phyloP scores from a whole-genome alignment of 768 basidiomycete species.

The Lentinula boryana region DNA sequence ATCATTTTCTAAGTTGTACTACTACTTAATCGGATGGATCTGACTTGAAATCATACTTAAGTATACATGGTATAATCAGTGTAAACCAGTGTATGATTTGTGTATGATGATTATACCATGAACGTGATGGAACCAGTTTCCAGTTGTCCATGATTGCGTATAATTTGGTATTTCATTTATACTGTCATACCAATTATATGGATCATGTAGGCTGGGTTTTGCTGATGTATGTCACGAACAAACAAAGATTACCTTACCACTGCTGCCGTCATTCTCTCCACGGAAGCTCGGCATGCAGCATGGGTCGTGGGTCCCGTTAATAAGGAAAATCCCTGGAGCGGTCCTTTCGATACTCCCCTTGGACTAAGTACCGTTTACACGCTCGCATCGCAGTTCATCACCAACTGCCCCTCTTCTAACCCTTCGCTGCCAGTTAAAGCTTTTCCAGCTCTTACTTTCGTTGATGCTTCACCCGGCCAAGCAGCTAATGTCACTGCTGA shows the following conservation, averaged over 20 bases:
- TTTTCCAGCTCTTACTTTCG: conserved; percentile 41
- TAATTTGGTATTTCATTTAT: too few species aligned
- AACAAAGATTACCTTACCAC: conserved; percentile 43
- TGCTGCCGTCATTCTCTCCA: conserved; percentile 51
- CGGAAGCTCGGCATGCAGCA: conserved; percentile 53
- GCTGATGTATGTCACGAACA: conserved; percentile 15
- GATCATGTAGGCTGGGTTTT: too few species aligned
- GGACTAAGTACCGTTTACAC: conserved; percentile 26
- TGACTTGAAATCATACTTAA: too few species aligned
- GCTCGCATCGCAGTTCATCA: conserved; percentile 43
- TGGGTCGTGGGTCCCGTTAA: conserved; percentile 46
- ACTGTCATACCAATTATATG: too few species aligned
- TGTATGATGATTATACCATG: too few species aligned
- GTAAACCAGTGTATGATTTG: too few species aligned
- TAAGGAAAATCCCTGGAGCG: conserved; percentile 40
- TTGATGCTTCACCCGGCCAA: conserved; percentile 21
- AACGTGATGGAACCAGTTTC: too few species aligned
- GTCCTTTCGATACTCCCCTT: conserved; percentile 40
- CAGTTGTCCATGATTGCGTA: too few species aligned
- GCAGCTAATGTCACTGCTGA: conserved; percentile 18
- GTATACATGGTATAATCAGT: too few species aligned
- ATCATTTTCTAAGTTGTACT: too few species aligned
- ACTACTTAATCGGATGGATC: too few species aligned
- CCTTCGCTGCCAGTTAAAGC: conserved; percentile 43
- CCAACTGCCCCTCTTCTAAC: conserved; percentile 48